Conservation (phyloP, 2,329 filamentous ascomycete genomes). For the Claviceps fusiformis region DNA sequence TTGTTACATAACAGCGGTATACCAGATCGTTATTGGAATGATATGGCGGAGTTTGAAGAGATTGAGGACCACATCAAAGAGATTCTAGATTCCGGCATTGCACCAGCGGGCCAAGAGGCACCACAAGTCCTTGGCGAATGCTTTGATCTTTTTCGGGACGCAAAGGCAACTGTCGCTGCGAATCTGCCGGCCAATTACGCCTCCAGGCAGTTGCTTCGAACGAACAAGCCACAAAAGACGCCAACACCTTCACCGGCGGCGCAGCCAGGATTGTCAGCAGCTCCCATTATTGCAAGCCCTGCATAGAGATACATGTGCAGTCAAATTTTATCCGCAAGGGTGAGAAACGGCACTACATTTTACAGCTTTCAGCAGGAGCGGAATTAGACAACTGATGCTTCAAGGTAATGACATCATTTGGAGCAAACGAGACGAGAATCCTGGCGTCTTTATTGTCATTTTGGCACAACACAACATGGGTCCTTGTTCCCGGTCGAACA, state of each 20-base stretch:
- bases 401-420: background rate
- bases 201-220: constrained; percentile 10
- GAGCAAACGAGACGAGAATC: background rate
- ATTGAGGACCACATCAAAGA: constrained; percentile 37
- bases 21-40: constrained; percentile 35
- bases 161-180: constrained; percentile 31
- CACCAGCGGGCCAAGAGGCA: constrained; percentile 26
- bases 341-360: background rate
- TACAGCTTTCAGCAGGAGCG: background rate
- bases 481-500: background rate
- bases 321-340: background rate
- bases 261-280: background rate
- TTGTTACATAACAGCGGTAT: constrained; percentile 40
- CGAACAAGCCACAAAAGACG: constrained; percentile 1
- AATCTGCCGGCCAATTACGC: constrained; percentile 32
- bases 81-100: constrained; percentile 33
- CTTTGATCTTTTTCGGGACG: constrained; percentile 30
- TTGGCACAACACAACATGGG: background rate
- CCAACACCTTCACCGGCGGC: background rate
- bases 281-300: background rate
- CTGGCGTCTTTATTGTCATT: background rate
- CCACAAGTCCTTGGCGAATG: constrained; percentile 34
- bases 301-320: background rate
- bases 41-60: constrained; percentile 34
- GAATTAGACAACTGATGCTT: background rate